Percentiles rank a stretch among this genome's conserved stretches.
Conservation (phyloP, 352 stramenopile genomes). For the Phytophthora sp. region DNA sequence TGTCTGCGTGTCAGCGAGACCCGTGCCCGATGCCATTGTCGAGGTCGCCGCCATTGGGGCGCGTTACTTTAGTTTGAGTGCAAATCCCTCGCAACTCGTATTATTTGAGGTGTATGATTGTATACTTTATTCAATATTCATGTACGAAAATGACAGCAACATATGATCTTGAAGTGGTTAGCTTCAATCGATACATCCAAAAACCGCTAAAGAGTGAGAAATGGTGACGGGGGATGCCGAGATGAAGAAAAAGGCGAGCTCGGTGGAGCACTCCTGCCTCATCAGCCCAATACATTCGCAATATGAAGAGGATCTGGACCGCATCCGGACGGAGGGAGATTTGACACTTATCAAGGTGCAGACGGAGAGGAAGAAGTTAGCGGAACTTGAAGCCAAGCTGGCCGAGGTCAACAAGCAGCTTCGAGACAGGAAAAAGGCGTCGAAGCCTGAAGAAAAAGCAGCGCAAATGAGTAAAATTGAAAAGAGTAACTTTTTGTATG, state of each 20-base stretch:
- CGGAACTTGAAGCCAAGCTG: constrained; percentile 84
- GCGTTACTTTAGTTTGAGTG: too few relatives aligned
- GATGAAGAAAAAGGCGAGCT: constrained; percentile 16
- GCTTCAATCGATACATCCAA: too few relatives aligned
- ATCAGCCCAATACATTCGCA: constrained; percentile 27
- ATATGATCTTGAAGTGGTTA: not conserved
- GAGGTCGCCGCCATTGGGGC: not conserved
- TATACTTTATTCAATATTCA: too few relatives aligned
- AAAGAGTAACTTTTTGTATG: not conserved
- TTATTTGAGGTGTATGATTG: not conserved
- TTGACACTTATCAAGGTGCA: constrained; percentile 67
- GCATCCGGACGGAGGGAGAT: constrained; percentile 77
- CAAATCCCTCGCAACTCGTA: not conserved
- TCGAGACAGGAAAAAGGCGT: constrained; percentile 84
- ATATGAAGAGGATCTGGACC: constrained; percentile 88
- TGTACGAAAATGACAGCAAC: not conserved
- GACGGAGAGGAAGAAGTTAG: constrained; percentile 91
- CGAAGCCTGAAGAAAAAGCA: constrained; percentile 26
- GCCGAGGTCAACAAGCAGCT: constrained; percentile 86
- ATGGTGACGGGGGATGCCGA: constrained; percentile 6
- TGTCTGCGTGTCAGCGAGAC: constrained; percentile 22
- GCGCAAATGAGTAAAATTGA: not conserved
- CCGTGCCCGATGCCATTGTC: constrained; percentile 4
- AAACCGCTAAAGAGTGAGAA: not conserved
- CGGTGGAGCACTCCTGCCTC: constrained; percentile 4